Evolutionary conservation across 371 early-diverging fungal species (phyloP).

Genomic region (Lichtheimia corymbifera): DNA sequence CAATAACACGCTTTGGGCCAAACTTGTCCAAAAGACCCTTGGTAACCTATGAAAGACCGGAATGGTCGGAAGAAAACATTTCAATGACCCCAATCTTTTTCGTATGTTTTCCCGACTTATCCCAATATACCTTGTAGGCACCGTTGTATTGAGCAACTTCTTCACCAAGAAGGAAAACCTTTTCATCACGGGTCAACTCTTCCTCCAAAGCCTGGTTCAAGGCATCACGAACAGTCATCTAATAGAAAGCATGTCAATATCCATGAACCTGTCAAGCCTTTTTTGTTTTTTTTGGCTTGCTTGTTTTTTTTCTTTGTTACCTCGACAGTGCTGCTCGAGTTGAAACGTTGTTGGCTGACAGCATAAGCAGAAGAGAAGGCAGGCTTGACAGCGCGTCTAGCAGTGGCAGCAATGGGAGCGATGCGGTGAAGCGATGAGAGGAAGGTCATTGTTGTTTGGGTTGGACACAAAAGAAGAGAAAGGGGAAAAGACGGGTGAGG

Average conservation of each 20-base stretch:
- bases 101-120: constrained; percentile 44
- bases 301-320: constrained; percentile 17
- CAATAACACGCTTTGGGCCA: constrained; percentile 96
- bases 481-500: constrained; percentile 14
- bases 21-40: constrained; percentile 98
- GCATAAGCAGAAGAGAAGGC: constrained; percentile 29
- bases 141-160: constrained; percentile 99
- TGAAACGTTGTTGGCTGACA: constrained; percentile 42
- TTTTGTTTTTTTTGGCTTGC: constrained; percentile 13
- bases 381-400: constrained; percentile 37
- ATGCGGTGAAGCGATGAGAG: constrained; percentile 46
- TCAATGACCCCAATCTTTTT: constrained; percentile 45
- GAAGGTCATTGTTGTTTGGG: constrained; percentile 35
- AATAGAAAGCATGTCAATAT: not conserved
- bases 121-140: constrained; percentile 92
- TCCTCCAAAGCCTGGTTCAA: constrained; percentile 98
- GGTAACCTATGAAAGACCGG: constrained; percentile 73
- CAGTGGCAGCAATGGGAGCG: constrained; percentile 39
- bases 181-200: constrained; percentile 93
- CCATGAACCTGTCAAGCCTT: not conserved
- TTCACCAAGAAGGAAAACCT: constrained; percentile 96
- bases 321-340: constrained; percentile 40
- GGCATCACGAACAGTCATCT: constrained; percentile 98
- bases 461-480: constrained; percentile 17
- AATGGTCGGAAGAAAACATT: constrained; percentile 6